Evolutionary conservation across 129 eudicot species (phyloP).

Genomic region (Tagetes erecta): DNA sequence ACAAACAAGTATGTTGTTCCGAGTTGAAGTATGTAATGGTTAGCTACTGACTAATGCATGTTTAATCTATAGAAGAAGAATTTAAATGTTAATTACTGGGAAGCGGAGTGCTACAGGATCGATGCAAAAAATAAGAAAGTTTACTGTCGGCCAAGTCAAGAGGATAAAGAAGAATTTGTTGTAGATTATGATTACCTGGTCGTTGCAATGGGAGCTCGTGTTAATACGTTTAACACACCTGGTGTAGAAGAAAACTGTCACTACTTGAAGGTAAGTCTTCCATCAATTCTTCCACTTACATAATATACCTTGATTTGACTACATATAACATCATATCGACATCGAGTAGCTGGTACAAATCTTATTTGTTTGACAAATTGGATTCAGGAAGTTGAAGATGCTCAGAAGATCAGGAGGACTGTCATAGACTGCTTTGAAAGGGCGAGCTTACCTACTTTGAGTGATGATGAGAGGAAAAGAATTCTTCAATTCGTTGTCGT

Average conservation of each 20-base stretch:
- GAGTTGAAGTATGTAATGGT: neutral
- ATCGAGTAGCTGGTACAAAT: neutral
- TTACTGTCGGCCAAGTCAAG: conserved; percentile 56
- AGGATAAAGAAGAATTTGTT: conserved; percentile 57
- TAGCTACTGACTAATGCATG: conserved; percentile 26
- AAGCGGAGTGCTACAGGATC: conserved; percentile 86
- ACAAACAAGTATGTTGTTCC: neutral
- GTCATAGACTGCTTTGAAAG: conserved; percentile 82
- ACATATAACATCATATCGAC: neutral
- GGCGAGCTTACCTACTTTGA: conserved; percentile 72
- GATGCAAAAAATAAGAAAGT: conserved; percentile 79
- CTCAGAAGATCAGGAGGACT: conserved; percentile 76
- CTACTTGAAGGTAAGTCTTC: conserved; percentile 68
- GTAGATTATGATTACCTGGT: conserved; percentile 88
- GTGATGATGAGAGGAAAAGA: conserved; percentile 71
- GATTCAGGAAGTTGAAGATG: conserved; percentile 91
- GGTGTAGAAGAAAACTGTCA: conserved; percentile 85
- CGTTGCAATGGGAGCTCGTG: conserved; percentile 79
- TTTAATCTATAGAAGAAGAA: conserved; percentile 54
- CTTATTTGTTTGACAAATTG: conserved; percentile 6
- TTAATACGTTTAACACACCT: conserved; percentile 86
- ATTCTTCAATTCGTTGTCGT: conserved; percentile 84
- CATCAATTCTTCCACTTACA: neutral
- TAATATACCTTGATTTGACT: neutral
- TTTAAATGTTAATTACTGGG: conserved; percentile 61